Evolutionary conservation across 441 rosid genomes (phyloP), one percentile per base, ranked within the genome.

Genomic region (Macaranga tanarius): DNA sequence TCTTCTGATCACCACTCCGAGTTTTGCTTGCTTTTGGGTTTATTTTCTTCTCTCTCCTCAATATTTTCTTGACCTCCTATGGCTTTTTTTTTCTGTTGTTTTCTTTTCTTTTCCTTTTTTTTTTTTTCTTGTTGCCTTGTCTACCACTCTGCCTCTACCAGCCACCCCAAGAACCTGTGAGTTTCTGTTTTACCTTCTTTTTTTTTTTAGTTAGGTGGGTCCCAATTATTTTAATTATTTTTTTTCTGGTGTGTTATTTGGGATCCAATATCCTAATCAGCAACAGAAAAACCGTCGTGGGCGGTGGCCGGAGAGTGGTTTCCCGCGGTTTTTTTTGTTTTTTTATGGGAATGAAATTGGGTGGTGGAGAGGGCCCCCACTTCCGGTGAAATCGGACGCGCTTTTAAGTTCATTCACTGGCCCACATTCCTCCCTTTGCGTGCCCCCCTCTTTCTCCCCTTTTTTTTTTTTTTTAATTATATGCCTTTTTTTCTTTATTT

Each of bases 381-480:
- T 76, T 76, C 86, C 88, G 77, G 2, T 75, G 78, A 71, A 44
- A 9, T 62, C 81, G 85, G 84, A 83, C 84, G 71, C 80, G 81
- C 75, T 84, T 77, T 76, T 62, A 0, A 7, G 52, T 64, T n/a
- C 54, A 42, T 71, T 34, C 60, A 45, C 40, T 64, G 61, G 60
- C 64, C n/a, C 72, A 72, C 75, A 52, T 52, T 64, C 20, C 23
- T 72, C 17, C 50, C 50, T 20, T 13, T 59, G 16, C 75, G 38
- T 58, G 51, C 65, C 71, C 34, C 42, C 69, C 55, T 50, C 52
- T 40, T 52, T 65, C 55, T 38, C 10, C 50, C 31, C 25, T 31
- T 47, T 48, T 6, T 65, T n/a, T n/a, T n/a, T n/a, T n/a, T n/a
- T n/a, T n/a, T n/a, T n/a, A n/a, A 38, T 38, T 13, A 12, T 10